Evolutionary conservation across 2,329 filamentous ascomycete genomes (phyloP).

Genomic region (Claviceps maximensis): DNA sequence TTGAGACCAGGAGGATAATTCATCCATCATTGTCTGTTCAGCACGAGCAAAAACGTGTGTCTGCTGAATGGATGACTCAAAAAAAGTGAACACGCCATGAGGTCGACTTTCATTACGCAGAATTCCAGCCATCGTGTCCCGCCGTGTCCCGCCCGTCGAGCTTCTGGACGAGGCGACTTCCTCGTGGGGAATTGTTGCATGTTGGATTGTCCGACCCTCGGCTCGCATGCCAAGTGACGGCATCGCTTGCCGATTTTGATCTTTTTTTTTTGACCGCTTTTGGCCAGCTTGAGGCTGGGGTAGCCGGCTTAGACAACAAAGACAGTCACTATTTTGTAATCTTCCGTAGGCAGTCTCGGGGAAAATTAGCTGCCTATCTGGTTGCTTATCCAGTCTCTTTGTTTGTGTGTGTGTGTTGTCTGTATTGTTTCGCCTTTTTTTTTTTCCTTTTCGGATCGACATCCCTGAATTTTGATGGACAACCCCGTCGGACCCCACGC

Average conservation of each 20-base stretch:
- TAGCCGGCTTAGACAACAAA: not conserved
- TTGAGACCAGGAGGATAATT: not conserved
- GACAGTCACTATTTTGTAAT: not conserved
- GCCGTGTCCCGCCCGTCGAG: not conserved
- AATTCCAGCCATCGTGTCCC: not conserved
- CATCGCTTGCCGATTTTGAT: not conserved
- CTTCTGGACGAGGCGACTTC: not conserved
- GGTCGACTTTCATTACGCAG: not conserved
- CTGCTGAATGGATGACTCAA: not conserved
- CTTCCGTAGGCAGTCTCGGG: not conserved
- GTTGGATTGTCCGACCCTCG: not conserved
- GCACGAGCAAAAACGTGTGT: not conserved
- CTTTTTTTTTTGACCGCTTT: not conserved
- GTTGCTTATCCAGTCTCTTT: not conserved
- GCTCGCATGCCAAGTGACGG: conserved; percentile 1
- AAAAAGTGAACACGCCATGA: not conserved
- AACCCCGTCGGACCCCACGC: not conserved
- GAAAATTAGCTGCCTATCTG: no score
- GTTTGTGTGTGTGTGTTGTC: not conserved
- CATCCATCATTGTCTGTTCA: not conserved
- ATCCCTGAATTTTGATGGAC: not conserved
- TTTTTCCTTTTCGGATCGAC: not conserved
- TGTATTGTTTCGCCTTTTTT: not conserved
- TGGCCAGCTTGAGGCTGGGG: not conserved
- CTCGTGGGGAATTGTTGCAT: not conserved